A percentile compares a stretch with the other conserved stretches of the same genome.
These are phyloP conservation scores for Centaurea solstitialis DNA, from an alignment of 129 eudicot genomes.

Conservation along the genomic window DNA sequence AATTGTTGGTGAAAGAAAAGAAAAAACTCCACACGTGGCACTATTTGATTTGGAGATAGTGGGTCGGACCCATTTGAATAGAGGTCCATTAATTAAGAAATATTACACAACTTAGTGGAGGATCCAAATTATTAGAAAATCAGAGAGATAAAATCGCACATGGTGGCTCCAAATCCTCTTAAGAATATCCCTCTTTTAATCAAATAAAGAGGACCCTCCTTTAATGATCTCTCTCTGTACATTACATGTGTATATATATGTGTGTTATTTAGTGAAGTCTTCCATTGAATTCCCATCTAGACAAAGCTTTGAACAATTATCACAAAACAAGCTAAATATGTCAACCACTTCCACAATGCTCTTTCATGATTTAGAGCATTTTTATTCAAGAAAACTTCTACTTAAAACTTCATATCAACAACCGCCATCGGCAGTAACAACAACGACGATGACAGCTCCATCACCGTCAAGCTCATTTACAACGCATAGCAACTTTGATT, in stretches of 20 bases:
- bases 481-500: conserved; percentile 57
- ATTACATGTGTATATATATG: conserved; percentile 2
- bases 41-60: conserved; percentile 22
- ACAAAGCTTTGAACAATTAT: not conserved
- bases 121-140: not conserved
- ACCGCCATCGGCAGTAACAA: conserved; percentile 1
- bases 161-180: conserved; percentile 4
- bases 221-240: not conserved
- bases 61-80: conserved; percentile 40
- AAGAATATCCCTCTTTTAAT: conserved; percentile 12
- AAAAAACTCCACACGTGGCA: conserved; percentile 9
- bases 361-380: conserved; percentile 27
- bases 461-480: conserved; percentile 33
- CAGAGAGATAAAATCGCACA: conserved; percentile 18
- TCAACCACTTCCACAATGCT: conserved; percentile 22
- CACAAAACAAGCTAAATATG: conserved; percentile 27
- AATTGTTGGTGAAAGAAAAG: not conserved
- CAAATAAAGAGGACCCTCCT: not conserved
- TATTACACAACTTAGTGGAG: conserved; percentile 29
- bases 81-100: conserved; percentile 13
- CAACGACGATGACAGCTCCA: conserved; percentile 13
- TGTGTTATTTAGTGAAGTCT: not conserved
- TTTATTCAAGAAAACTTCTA: conserved; percentile 49
- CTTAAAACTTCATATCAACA: conserved; percentile 26
- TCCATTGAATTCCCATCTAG: conserved; percentile 1